Evolutionary conservation across 2,329 filamentous ascomycete genomes (phyloP), one percentile per base, ranked within the genome.

Genomic region (Xylariaceae sp.): DNA sequence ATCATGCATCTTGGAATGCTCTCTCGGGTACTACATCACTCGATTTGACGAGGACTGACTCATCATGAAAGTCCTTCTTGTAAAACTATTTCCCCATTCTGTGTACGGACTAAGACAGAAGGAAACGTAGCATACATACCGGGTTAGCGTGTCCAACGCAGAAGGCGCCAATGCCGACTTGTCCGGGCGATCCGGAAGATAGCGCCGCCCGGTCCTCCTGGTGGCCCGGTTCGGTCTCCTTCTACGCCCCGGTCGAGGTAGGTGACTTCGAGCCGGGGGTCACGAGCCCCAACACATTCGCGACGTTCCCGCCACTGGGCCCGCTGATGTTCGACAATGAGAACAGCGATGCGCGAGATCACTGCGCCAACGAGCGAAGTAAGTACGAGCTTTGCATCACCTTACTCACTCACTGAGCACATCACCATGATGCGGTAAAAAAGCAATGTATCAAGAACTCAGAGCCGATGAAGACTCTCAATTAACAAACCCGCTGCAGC

Each of bases 291-390:
- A 65, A 66, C 16, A 67, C 78, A 2, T 88, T 89, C 66, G 77
- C 73, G 64, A 71, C 80, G 12, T 79, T 80, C 66, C 88, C 88
- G 0, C 70, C 85, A 39, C 71, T 88, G 37, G 86, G 84, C 0
- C 80, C 86, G 0, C 70, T 92, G 39, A 74, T 92, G 10, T 89
- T 92, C 68, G 82, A 87, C 60, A 92, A 92, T 61, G 80, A 85
- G 58, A 80, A 80, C 57, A 88, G 85, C 51, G 88, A 91, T 67
- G 87, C 87, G 51, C 76, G 88, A 48, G 88, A 92, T 61, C 87
- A 91, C 70, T 88, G 87, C 66, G 88, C 88, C 45, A 90, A 90
- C 58, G 88, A 92, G 71, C 75, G 88, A 69, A 91, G 80, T 82
- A 66, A 50, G 71, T 13, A 10, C 7, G 7, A 10, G 3, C 26